Base-by-base conservation (phyloP, 2,329 filamentous ascomycete genomes). In the Alternaria sp. region DNA sequence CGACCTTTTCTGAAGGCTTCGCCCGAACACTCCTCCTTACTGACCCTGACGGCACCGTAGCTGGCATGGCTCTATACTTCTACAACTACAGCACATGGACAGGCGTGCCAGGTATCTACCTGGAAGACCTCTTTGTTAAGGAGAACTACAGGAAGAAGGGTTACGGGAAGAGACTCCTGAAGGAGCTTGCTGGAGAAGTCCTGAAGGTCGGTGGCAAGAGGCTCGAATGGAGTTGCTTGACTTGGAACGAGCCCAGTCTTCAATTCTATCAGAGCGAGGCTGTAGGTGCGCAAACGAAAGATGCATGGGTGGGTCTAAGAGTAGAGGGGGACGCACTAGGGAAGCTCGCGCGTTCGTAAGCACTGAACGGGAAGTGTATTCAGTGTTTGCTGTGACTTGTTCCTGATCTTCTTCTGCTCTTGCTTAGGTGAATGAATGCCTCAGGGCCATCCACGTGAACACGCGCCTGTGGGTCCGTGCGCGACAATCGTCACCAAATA, bases 11-110 rank as follows among this genome's bases (percentile, higher is more conserved):
- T 66, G 79, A 85, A 7, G 89, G 86, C 52, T 92, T 90, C 30
- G 91, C 93, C 18, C 91, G 92, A 63, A 94, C 92, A 51, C 84
- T 96, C 34, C 82, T 95, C 55, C 80, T 94, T 56, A 77, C 78
- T 1, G 81, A 83, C 20, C 71, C 75, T 16, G 74, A 77, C 30
- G 75, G 71, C 44, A 72, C 77, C 32, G 74, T 87, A 78, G 91
- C 88, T 0, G 93, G 91, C 49, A 92, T 97, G 86, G 93, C 93
- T 1, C 81, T 97, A 41, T 97, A 93, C 82, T 98, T 97, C 79
- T 93, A 94, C 84, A 98, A 94, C 81, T 98, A 97, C 81, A 93
- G 90, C 74, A 97, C 94, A 0, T 98, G 95, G 95, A 87, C 91
- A 9, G 87, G 91, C n/a, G 87, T 87, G 46, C 88, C 94, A 0